Base-by-base conservation (phyloP, 2,329 filamentous ascomycete genomes). In the Fusarium sp. region DNA sequence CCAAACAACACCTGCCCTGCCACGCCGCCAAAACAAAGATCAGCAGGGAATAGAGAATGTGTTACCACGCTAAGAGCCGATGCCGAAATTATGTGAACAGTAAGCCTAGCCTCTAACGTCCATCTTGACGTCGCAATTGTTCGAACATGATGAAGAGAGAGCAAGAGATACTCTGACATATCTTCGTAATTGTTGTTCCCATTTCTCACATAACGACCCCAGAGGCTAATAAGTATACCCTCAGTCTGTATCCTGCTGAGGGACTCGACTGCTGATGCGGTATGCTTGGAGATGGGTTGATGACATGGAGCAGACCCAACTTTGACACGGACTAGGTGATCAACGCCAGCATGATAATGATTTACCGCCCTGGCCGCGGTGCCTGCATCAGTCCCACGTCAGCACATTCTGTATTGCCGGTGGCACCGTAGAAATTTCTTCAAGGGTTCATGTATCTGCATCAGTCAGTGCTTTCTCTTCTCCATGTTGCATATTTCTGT, bases 361-460 rank as follows among this genome's bases (percentile, higher is more conserved):
- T 62, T 52, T 71, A 63, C 28, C 28, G 28, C 28, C 28, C 28
- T 32, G 59, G 58, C 56, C 65, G 58, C 58, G 56, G 53, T 62
- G 40, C 45, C 36, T 68, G 47, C 48, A 53, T 43, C 54, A 43
- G 62, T 51, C 48, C 65, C 55, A 60, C 60, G 57, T 45, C 59
- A 56, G 26, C 26, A 54, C 44, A 40, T 44, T 40, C 46, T 52
- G 40, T 46, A 51, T 34, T 56, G 46, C 39, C 30, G 56, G 48
- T 21, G 52, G 54, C 47, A 44, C 53, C 47, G 54, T 40, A 46
- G 30, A 39, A 40, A 20, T 51, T 51, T 53, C 42, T 20, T 36
- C 42, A 24, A 26, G 43, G 32, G 26, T 38, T 15, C 17, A n/a
- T 36, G 17, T 24, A 40, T 17, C 21, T 40, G 11, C 42, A 21